Evolutionary conservation across 179 eudicot species (phyloP).

Genomic region (Amaranthus tricolor): DNA sequence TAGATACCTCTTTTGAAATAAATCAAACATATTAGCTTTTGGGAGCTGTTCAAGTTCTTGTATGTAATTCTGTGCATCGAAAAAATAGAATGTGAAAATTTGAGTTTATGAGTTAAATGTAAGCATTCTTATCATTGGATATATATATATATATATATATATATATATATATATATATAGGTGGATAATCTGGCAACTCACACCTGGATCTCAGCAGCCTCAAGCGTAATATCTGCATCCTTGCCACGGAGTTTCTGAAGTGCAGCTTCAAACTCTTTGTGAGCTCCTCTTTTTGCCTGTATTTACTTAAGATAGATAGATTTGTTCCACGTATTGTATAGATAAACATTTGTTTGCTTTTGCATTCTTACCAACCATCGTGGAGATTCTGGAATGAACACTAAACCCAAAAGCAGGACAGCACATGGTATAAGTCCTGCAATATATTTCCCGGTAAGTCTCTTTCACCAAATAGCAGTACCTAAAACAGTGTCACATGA

Average conservation of each 20-base stretch:
- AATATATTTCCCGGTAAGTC: constrained; percentile 24
- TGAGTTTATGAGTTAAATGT: not conserved
- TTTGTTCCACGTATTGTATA: not conserved
- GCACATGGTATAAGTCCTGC: constrained; percentile 85
- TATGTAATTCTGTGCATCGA: constrained; percentile 55
- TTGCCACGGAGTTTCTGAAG: constrained; percentile 72
- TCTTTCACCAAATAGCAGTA: not conserved
- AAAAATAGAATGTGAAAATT: constrained; percentile 7
- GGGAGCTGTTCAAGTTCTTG: constrained; percentile 70
- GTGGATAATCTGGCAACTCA: not conserved
- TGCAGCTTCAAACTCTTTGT: constrained; percentile 61
- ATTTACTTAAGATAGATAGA: not conserved
- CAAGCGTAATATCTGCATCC: constrained; percentile 58
- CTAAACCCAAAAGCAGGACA: constrained; percentile 66
- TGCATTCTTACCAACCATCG: constrained; percentile 87
- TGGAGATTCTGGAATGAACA: constrained; percentile 89
- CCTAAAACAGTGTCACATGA: no score
- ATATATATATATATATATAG: no score
- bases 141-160: no score
- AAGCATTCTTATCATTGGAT: not conserved
- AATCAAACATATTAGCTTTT: constrained; percentile 58
- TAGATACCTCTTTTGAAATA: constrained; percentile 72
- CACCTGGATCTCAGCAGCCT: constrained; percentile 90
- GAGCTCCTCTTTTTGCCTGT: constrained; percentile 71
- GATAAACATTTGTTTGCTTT: not conserved